Conservation (phyloP, 768 basidiomycete genomes). For the Tylopilus sp. region DNA sequence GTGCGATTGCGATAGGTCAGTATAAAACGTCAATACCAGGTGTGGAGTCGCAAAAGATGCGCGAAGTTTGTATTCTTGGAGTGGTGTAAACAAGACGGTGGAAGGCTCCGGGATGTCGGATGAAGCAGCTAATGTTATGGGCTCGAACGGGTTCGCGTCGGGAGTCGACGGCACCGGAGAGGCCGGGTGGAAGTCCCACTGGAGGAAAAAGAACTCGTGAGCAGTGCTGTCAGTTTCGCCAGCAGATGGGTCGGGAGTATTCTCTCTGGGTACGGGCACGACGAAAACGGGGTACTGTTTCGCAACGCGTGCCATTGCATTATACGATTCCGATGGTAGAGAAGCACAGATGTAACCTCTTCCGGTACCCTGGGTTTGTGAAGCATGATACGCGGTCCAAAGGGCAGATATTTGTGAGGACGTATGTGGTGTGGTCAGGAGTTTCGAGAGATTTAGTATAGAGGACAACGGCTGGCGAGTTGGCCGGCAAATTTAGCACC, state of each 20-base stretch:
- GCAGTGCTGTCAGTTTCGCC: conserved; percentile 37
- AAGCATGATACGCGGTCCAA: conserved; percentile 88
- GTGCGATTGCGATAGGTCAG: conserved; percentile 80
- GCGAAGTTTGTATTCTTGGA: conserved; percentile 89
- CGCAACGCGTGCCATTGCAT: conserved; percentile 61
- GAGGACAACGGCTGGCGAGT: conserved; percentile 65
- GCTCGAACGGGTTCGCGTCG: conserved; percentile 43
- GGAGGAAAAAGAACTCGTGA: conserved; percentile 80
- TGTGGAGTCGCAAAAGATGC: conserved; percentile 87
- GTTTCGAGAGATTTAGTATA: conserved; percentile 72
- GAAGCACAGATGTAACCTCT: conserved; percentile 84
- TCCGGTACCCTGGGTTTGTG: conserved; percentile 75
- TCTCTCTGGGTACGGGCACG: conserved; percentile 68
- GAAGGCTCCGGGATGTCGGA: conserved; percentile 50
- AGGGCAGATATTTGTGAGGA: conserved; percentile 71
- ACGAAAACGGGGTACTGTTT: conserved; percentile 75
- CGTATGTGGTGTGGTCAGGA: conserved; percentile 67
- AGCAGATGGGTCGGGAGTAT: conserved; percentile 23
- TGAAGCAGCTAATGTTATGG: conserved; percentile 21
- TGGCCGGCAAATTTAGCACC: background rate
- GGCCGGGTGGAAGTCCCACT: conserved; percentile 84
- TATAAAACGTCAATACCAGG: conserved; percentile 87
- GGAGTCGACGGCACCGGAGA: conserved; percentile 55
- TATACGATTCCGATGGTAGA: conserved; percentile 70
- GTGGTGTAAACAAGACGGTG: conserved; percentile 87